Base-by-base conservation (phyloP, 2,329 filamentous ascomycete genomes). In the Neonectria sp. region DNA sequence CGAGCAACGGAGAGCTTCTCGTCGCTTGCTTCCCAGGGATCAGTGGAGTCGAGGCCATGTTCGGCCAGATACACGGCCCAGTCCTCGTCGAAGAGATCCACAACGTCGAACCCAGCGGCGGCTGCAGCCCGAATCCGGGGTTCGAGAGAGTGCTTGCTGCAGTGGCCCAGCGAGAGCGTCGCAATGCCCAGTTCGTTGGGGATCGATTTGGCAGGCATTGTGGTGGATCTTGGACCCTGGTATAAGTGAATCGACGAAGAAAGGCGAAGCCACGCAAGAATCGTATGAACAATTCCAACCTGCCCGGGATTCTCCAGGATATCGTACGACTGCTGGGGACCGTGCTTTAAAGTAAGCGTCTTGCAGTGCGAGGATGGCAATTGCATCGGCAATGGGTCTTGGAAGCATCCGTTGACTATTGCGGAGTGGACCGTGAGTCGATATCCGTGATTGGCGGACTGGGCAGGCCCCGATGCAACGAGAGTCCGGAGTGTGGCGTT, bases 31-130 rank as follows among this genome's bases (percentile, higher is more conserved):
- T 68, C 65, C 68, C 68, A 69, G 12, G 68, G 65, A 37, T 69
- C 61, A 3, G 68, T 31, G 7, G 65, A 33, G 58, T 65, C 68
- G 33, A 69, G 60, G n/a, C 65, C 65, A 53, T 69, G 61, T 21
- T 69, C 65, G 31, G 48, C 45, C 17, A 69, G 60, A 46, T 69
- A 69, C 9, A 51, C n/a, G 3, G 53, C 68, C 68, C 68, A 69
- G 40, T 69, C 68, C 35, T 68, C 65, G 24, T 69, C 68, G 12
- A 69, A 69, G 49, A 69, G 68, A 40, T 69, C 68, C 7, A 69
- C 25, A 8, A 69, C 68, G 11, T 68, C 57, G 29, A 69, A 69
- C 1, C 65, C 65, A 6, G 48, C 60, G 12, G 51, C 45, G 2
- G 68, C 60, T 13, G 68, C 68, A 29, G 68, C 68, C 3, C 48